phyloP scores from a whole-genome alignment of 2,329 filamentous ascomycete genomes.

The Calonectria naviculata region DNA sequence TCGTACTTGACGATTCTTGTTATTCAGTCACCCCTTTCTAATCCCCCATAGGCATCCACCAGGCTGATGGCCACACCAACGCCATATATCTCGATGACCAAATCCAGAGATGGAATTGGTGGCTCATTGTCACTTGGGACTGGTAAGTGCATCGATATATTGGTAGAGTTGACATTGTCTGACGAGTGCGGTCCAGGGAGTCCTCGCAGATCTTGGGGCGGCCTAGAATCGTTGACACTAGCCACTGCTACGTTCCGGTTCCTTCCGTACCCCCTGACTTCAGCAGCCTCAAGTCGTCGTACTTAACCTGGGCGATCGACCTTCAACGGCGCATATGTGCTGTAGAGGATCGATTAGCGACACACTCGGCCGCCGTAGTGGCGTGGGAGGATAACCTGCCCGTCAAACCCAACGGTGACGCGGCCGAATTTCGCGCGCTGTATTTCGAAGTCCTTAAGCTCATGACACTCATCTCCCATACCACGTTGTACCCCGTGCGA shows the following conservation, averaged over 20 bases:
- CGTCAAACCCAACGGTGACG: no score
- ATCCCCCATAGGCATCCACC: background rate
- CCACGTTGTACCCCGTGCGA: no score
- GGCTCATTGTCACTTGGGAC: background rate
- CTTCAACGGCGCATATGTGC: background rate
- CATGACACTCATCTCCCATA: background rate
- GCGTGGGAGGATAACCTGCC: background rate
- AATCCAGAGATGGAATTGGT: background rate
- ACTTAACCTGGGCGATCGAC: background rate
- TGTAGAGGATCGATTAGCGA: background rate
- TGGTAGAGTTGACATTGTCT: background rate
- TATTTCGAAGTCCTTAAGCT: background rate
- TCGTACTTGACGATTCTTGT: background rate
- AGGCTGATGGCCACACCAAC: background rate
- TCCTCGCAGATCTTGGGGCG: background rate
- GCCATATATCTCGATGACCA: fast-evolving
- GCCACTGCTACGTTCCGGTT: background rate
- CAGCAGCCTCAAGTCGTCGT: background rate
- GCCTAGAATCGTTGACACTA: background rate
- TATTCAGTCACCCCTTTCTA: background rate
- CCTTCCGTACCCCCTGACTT: background rate
- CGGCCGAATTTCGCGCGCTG: background rate
- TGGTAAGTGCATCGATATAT: background rate
- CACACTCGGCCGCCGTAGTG: background rate
- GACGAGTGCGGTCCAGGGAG: background rate